Conservation (phyloP, 148 eudicot genomes). For the Silene conica region DNA sequence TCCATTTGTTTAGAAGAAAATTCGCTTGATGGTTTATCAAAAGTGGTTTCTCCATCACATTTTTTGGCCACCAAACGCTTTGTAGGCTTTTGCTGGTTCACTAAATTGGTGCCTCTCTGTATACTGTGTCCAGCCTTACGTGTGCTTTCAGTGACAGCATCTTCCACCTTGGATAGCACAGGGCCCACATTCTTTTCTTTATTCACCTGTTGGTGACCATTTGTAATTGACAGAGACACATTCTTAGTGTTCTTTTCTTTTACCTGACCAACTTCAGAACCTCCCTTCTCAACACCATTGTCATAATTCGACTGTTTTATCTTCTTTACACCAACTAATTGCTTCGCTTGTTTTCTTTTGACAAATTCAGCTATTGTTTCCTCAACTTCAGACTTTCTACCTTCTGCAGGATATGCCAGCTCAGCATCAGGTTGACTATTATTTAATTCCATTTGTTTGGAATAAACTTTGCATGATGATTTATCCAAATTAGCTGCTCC, state of each 20-base stretch:
- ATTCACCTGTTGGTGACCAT: constrained; percentile 1
- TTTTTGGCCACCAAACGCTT: background rate
- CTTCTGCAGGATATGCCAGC: constrained; percentile 1
- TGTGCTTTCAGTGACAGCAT: background rate
- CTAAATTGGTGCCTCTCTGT: constrained; percentile 2
- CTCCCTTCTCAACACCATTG: background rate
- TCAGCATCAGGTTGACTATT: background rate
- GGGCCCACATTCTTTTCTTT: constrained; percentile 1
- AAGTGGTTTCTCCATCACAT: background rate
- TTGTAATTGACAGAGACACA: background rate
- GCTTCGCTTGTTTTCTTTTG: background rate
- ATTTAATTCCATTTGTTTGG: background rate
- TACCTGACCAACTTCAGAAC: background rate
- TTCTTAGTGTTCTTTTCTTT: constrained; percentile 1
- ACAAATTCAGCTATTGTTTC: constrained; percentile 7
- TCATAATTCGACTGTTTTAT: background rate
- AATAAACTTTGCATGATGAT: background rate
- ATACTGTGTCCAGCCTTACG: background rate
- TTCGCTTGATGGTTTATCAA: constrained; percentile 4
- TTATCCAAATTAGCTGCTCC: background rate
- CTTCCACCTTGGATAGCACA: background rate
- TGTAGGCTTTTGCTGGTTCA: background rate
- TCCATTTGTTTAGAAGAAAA: background rate
- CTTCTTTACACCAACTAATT: background rate
- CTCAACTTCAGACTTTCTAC: background rate